Evolutionary conservation across 306 rosid species (phyloP).

Genomic region (Trichosanthes cucumerina): DNA sequence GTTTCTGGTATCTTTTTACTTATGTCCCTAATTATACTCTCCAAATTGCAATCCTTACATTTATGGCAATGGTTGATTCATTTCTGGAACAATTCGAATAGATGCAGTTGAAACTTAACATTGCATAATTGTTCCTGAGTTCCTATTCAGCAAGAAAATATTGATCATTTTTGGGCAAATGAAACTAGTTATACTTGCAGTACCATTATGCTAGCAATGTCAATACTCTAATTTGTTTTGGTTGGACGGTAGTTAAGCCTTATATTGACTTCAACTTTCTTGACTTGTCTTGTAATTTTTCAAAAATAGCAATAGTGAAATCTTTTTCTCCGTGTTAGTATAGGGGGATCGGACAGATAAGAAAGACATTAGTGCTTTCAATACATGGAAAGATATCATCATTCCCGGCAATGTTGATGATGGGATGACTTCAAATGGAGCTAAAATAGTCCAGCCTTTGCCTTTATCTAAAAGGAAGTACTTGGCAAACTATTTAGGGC

Average conservation of each 20-base stretch:
- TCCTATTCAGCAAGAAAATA: not conserved
- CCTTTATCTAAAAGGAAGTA: conserved; percentile 74
- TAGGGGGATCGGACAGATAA: conserved; percentile 97
- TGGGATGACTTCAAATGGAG: conserved; percentile 47
- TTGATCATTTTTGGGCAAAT: not conserved
- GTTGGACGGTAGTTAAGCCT: not conserved
- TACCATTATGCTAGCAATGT: not conserved
- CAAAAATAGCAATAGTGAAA: not conserved
- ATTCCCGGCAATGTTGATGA: conserved; percentile 94
- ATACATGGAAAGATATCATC: conserved; percentile 96
- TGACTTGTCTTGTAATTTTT: not conserved
- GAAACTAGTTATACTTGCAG: not conserved
- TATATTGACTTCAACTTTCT: not conserved
- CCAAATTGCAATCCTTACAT: not conserved
- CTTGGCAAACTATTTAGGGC: conserved; percentile 89
- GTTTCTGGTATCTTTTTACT: not conserved
- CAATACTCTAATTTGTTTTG: not conserved
- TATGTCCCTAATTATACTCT: not conserved
- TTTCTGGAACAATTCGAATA: not conserved
- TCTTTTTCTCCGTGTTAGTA: conserved; percentile 21
- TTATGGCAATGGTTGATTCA: not conserved
- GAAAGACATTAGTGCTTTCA: conserved; percentile 78
- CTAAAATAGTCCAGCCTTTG: conserved; percentile 47
- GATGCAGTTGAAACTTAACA: not conserved
- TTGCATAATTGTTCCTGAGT: not conserved